phyloP scores from a whole-genome alignment of 352 stramenopile species.

The Phytopythium sindhum region DNA sequence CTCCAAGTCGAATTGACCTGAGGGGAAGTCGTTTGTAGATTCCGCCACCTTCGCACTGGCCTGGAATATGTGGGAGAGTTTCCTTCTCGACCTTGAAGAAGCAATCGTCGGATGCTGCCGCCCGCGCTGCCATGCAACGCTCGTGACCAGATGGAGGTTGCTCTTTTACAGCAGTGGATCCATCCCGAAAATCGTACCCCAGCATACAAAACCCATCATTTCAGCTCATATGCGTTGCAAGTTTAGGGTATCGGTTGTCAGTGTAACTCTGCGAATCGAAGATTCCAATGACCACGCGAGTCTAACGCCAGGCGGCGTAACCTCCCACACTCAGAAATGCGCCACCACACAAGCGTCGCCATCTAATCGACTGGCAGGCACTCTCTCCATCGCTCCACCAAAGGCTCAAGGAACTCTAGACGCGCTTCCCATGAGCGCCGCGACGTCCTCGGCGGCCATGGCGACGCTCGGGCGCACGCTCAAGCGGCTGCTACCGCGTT shows the following conservation, averaged over 20 bases:
- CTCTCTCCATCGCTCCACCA: neutral
- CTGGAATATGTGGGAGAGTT: neutral
- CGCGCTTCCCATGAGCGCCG: neutral
- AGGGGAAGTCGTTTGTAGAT: no score
- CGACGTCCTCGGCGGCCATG: neutral
- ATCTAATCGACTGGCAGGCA: neutral
- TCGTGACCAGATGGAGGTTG: neutral
- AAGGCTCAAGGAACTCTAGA: neutral
- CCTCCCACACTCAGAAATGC: neutral
- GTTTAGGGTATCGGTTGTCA: neutral
- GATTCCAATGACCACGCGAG: neutral
- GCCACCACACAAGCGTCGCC: neutral
- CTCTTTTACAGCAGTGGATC: slow-evolving; percentile 1
- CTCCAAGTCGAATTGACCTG: neutral
- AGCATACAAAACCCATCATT: neutral
- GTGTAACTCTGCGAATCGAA: neutral
- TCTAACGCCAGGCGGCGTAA: neutral
- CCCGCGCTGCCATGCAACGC: slow-evolving; percentile 5
- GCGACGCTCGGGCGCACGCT: slow-evolving; percentile 4
- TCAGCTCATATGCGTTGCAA: neutral
- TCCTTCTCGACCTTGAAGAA: slow-evolving; percentile 4
- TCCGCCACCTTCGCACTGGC: no score
- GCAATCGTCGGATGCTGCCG: neutral
- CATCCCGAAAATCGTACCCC: neutral
- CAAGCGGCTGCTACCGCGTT: slow-evolving; percentile 4